Conservation (phyloP, 2,329 filamentous ascomycete species). For the Didymellaceae sp. region DNA sequence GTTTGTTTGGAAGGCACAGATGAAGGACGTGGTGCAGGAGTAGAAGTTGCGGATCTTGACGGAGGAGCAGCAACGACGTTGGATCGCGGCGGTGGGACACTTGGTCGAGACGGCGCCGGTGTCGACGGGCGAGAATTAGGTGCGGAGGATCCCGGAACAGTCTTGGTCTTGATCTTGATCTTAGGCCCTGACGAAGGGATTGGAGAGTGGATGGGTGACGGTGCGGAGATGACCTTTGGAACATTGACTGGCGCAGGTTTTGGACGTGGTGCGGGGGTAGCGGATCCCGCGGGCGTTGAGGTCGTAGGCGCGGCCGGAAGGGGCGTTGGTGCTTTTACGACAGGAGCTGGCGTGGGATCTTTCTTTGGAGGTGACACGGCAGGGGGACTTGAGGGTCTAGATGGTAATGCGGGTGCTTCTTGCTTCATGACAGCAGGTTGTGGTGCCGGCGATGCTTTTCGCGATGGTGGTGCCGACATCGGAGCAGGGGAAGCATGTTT, state of each 20-base stretch:
- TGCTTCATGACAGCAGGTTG: slow-evolving; percentile 17
- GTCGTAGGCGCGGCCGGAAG: no score
- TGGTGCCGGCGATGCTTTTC: slow-evolving; percentile 24
- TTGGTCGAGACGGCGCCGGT: slow-evolving; percentile 19
- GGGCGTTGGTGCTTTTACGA: slow-evolving; percentile 19
- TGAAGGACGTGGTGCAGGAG: slow-evolving; percentile 19
- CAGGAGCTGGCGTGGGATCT: slow-evolving; percentile 25
- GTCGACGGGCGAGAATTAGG: slow-evolving; percentile 30
- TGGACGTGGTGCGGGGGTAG: slow-evolving; percentile 13
- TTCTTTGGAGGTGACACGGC: slow-evolving; percentile 22
- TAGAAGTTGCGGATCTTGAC: slow-evolving; percentile 9
- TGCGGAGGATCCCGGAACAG: slow-evolving; percentile 23
- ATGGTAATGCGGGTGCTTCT: slow-evolving; percentile 26
- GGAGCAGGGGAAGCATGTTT: slow-evolving; percentile 25
- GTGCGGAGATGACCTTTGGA: slow-evolving; percentile 24
- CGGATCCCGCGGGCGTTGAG: slow-evolving; percentile 6
- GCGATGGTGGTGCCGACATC: slow-evolving; percentile 23
- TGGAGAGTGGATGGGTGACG: slow-evolving; percentile 33
- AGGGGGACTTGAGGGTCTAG: slow-evolving; percentile 22
- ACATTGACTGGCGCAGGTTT: slow-evolving; percentile 24
- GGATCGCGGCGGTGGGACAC: slow-evolving; percentile 22
- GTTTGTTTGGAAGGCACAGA: slow-evolving; percentile 6
- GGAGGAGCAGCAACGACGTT: slow-evolving; percentile 17
- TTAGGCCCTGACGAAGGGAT: slow-evolving; percentile 34
- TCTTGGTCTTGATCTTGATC: slow-evolving; percentile 39